phyloP scores from a whole-genome alignment of 2,329 filamentous ascomycete genomes.

The Alternaria triticimaculans region DNA sequence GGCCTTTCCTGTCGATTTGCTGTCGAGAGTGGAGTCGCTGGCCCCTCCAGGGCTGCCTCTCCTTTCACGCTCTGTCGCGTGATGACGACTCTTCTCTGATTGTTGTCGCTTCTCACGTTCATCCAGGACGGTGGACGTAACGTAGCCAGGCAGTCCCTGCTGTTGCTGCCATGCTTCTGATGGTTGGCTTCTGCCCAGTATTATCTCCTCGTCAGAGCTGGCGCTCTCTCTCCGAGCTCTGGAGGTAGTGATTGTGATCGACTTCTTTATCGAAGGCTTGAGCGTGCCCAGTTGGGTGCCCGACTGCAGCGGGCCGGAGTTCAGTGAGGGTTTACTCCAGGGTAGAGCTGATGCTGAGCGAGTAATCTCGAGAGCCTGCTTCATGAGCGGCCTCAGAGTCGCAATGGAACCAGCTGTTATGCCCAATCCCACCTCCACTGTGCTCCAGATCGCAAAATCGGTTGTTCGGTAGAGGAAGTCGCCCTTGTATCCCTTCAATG shows the following conservation, averaged over 20 bases:
- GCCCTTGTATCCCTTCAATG: conserved; percentile 34
- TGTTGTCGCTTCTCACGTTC: conserved; percentile 9
- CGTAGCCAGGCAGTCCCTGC: conserved; percentile 16
- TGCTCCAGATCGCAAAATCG: conserved; percentile 43
- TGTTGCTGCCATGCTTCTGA: conserved; percentile 23
- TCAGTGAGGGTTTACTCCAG: conserved; percentile 21
- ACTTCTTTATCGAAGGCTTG: conserved; percentile 24
- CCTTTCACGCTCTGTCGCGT: neutral
- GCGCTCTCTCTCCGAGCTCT: conserved; percentile 26
- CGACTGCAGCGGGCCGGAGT: conserved; percentile 10
- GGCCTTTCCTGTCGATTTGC: conserved; percentile 10
- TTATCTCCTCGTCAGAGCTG: conserved; percentile 30
- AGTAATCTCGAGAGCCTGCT: conserved; percentile 20
- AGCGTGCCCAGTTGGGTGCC: conserved; percentile 22
- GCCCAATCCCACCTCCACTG: conserved; percentile 35
- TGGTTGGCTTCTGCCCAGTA: conserved; percentile 18
- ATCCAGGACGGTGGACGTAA: conserved; percentile 27
- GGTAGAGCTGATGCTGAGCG: conserved; percentile 23
- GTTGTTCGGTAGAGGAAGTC: conserved; percentile 41
- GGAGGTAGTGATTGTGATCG: conserved; percentile 28
- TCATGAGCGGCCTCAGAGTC: conserved; percentile 35
- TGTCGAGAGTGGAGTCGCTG: conserved; percentile 20
- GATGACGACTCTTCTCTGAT: conserved; percentile 1
- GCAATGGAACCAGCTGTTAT: conserved; percentile 39
- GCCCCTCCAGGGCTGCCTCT: conserved; percentile 18